A percentile compares a stretch with the other conserved stretches of the same genome.
Conservation (phyloP, 352 stramenopile species). For the Phytopythium mirpurense region DNA sequence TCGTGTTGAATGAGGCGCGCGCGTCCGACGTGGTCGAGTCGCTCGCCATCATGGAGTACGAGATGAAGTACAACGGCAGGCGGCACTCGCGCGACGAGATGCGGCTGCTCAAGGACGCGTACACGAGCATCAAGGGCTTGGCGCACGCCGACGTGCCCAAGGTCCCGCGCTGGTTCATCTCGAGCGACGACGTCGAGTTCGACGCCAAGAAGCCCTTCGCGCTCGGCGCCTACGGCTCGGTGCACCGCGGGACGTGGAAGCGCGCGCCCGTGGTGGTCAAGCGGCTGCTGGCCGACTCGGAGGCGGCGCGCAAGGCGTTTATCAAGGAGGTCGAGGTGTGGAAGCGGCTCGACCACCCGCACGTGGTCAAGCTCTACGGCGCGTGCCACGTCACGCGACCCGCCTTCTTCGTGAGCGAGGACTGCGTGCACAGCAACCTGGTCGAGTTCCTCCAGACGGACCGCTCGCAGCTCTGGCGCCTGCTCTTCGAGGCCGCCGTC, state of each 20-base stretch:
- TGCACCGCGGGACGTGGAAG: slow-evolving; percentile 18
- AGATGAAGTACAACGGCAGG: slow-evolving; percentile 11
- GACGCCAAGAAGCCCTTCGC: slow-evolving; percentile 2
- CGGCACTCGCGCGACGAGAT: slow-evolving; percentile 10
- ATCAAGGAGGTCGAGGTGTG: slow-evolving; percentile 30
- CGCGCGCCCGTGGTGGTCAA: slow-evolving; percentile 31
- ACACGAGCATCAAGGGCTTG: slow-evolving; percentile 9
- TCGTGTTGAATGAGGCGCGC: slow-evolving; percentile 8
- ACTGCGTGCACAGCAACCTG: slow-evolving; percentile 20
- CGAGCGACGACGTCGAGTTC: slow-evolving; percentile 12
- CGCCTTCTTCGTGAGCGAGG: slow-evolving; percentile 33
- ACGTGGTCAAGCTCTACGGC: slow-evolving; percentile 29
- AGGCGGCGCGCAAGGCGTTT: slow-evolving; percentile 7
- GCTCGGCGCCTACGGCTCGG: slow-evolving; percentile 8
- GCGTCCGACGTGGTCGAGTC: slow-evolving; percentile 13
- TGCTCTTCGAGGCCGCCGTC: slow-evolving; percentile 6
- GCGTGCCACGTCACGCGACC: slow-evolving; percentile 40
- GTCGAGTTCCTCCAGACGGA: slow-evolving; percentile 13
- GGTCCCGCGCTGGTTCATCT: slow-evolving; percentile 19
- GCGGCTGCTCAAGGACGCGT: slow-evolving; percentile 10
- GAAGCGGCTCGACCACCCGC: slow-evolving; percentile 18
- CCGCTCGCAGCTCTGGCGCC: slow-evolving; percentile 9
- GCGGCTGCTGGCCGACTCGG: slow-evolving; percentile 8
- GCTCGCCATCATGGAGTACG: slow-evolving; percentile 18
- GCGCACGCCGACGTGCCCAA: slow-evolving; percentile 8